Base-by-base conservation (phyloP, 192 early-diverging fungal species). In the Backusella australiensis region DNA sequence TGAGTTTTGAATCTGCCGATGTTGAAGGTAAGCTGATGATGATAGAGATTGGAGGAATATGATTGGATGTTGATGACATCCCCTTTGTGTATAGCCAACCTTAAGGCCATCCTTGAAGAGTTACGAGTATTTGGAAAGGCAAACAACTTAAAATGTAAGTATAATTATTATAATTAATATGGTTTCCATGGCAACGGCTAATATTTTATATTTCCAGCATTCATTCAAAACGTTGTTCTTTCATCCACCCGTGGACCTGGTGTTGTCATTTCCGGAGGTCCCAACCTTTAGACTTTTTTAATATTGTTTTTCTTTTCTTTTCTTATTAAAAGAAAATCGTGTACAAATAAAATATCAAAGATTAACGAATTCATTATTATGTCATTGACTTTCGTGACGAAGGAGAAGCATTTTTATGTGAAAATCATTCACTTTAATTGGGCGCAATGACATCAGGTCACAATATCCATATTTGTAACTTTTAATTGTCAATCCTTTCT, bases 211-310 rank as follows among this genome's bases (percentile, higher is more conserved):
- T 15, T 53, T 75, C 66, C 70, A 80, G 87, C 85, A 8, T 87
- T 91, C 71, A 81, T 93, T 69, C 84, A 84, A 71, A 89, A 90
- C 44, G 86, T 91, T 7, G 85, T 85, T 53, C 80, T 93, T 17
- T 89, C 89, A 75, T 91, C 90, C 9, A 93, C 91, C 6, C 90
- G 88, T 49, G 91, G 90, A 42, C 91, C 91, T 11, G 91, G 90
- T 29, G 80, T 93, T 67, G 88, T 85, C 26, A 77, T 93, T 52
- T 83, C 85, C 35, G 86, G 83, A 75, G 89, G 86, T 34, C 83
- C 79, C 39, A 46, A 36, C 44, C 71, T 78, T 26, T 78, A 78
- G 70, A 78, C 34, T 41, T 56, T 63, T 26, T 63, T 63, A 63
- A 29, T 63, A 29, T 63, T 63, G 29, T 63, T 63, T 21, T 63